Conservation (phyloP, 106 monocot species). For the Dendrobium chrysotoxum region DNA sequence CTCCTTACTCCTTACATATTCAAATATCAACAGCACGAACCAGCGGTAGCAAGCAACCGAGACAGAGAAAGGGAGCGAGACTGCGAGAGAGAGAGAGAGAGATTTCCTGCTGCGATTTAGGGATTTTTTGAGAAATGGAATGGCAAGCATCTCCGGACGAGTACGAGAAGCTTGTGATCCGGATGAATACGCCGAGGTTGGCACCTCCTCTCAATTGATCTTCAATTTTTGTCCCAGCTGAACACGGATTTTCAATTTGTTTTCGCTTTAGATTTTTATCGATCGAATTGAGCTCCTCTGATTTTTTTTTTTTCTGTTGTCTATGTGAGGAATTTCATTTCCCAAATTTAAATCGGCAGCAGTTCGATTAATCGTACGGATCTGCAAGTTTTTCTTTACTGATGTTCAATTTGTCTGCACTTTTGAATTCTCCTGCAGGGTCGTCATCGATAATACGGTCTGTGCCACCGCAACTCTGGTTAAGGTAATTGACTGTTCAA, state of each 20-base stretch:
- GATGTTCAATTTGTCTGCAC: neutral
- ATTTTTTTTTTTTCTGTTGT: neutral
- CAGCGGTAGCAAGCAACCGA: neutral
- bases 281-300: neutral
- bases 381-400: neutral
- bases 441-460: constrained; percentile 62
- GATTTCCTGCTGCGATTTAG: neutral
- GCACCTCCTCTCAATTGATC: neutral
- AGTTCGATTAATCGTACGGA: neutral
- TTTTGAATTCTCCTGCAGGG: constrained; percentile 18
- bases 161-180: constrained; percentile 72
- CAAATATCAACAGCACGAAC: neutral
- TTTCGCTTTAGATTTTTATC: neutral
- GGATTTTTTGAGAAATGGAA: constrained; percentile 29
- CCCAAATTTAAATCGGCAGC: no score
- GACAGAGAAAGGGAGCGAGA: neutral
- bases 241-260: neutral
- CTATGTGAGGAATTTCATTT: neutral
- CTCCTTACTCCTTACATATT: neutral
- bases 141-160: constrained; percentile 46
- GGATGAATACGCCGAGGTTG: constrained; percentile 64
- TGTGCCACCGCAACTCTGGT: constrained; percentile 45
- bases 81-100: neutral
- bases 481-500: constrained; percentile 10
- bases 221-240: neutral